Conservation (phyloP, 805 yeast genomes). For the Myxozyma udenii region DNA sequence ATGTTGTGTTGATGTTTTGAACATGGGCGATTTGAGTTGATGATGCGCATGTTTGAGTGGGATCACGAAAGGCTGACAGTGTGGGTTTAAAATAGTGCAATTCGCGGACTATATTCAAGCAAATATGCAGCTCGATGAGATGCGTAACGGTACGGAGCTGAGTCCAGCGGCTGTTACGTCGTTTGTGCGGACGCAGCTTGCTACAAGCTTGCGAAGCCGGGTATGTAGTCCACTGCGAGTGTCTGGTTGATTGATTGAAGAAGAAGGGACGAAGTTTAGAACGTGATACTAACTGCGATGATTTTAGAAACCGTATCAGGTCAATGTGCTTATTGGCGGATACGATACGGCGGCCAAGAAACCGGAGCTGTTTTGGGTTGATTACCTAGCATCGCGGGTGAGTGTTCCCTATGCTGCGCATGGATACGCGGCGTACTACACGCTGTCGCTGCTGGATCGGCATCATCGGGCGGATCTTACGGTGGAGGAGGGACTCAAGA, state of each 20-base stretch:
- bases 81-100: slow-evolving; percentile 35
- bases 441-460: slow-evolving; percentile 83
- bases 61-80: slow-evolving; percentile 1
- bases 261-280: too few species aligned
- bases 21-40: background rate
- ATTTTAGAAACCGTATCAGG: slow-evolving; percentile 84
- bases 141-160: slow-evolving; percentile 79
- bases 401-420: slow-evolving; percentile 96
- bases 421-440: slow-evolving; percentile 96
- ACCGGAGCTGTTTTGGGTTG: slow-evolving; percentile 82
- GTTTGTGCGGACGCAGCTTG: slow-evolving; percentile 83
- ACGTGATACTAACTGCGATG: too few species aligned
- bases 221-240: slow-evolving; percentile 32
- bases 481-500: slow-evolving; percentile 70
- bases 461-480: slow-evolving; percentile 78
- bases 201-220: slow-evolving; percentile 83
- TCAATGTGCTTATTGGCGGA: slow-evolving; percentile 85
- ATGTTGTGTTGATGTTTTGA: slow-evolving; percentile 20
- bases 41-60: background rate
- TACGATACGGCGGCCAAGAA: slow-evolving; percentile 56
- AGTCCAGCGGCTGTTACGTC: slow-evolving; percentile 84
- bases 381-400: slow-evolving; percentile 87
- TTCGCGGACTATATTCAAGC: slow-evolving; percentile 95
- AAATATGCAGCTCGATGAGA: slow-evolving; percentile 79
- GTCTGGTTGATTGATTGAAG: background rate